Evolutionary conservation across 208 protist species (phyloP).

Genomic region (Phytomonas francai): DNA sequence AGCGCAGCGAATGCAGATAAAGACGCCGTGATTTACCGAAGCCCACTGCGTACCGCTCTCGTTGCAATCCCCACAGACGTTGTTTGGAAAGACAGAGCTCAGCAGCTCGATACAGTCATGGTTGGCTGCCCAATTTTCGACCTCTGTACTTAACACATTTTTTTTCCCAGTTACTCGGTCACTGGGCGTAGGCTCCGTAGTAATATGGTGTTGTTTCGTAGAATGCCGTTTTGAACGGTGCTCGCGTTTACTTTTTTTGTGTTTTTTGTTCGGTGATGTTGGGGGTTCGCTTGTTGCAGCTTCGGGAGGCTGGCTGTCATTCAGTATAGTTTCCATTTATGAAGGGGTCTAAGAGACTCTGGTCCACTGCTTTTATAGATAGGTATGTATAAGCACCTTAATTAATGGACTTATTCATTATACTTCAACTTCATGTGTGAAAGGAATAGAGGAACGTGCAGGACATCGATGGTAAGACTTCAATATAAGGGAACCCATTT

Average conservation of each 20-base stretch:
- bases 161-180: neutral
- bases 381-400: neutral
- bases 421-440: too few species aligned
- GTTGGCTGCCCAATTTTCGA: slow-evolving; percentile 68
- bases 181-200: neutral
- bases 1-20: slow-evolving; percentile 90
- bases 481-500: too few species aligned
- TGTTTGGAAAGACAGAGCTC: slow-evolving; percentile 51
- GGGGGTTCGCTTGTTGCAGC: neutral
- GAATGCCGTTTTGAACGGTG: neutral
- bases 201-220: neutral
- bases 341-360: neutral
- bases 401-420: neutral
- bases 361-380: neutral
- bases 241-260: slow-evolving; percentile 6
- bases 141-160: slow-evolving; percentile 10
- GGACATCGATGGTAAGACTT: too few species aligned
- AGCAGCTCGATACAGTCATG: slow-evolving; percentile 48
- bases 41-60: slow-evolving; percentile 82
- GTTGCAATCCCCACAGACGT: slow-evolving; percentile 79
- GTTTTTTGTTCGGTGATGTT: slow-evolving; percentile 9
- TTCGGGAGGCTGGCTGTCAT: neutral
- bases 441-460: too few species aligned
- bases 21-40: slow-evolving; percentile 85
- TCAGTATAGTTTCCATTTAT: neutral